These are phyloP conservation scores for Phytophthora pinifolia DNA, from an alignment of 352 stramenopile genomes.

Conservation along the genomic window DNA sequence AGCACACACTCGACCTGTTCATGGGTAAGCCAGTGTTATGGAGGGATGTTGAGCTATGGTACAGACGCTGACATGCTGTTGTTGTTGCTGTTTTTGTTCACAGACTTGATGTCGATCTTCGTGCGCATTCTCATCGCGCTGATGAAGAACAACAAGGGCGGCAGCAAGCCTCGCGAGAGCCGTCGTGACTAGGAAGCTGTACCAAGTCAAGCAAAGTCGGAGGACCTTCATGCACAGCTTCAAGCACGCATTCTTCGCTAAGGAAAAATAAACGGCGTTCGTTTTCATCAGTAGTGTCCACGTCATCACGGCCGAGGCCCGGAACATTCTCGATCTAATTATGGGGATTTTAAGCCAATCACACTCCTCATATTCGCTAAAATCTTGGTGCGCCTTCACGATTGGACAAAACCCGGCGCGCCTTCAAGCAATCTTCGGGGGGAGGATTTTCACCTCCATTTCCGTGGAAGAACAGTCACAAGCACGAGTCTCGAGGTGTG, in stretches of 20 bases:
- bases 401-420: slow-evolving; percentile 18
- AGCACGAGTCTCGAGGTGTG: slow-evolving; percentile 18
- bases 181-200: slow-evolving; percentile 28
- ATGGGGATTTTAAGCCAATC: background rate
- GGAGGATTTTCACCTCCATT: slow-evolving; percentile 21
- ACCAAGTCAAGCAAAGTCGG: background rate
- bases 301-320: slow-evolving; percentile 12
- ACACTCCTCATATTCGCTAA: too few species aligned
- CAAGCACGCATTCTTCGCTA: slow-evolving; percentile 20
- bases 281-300: slow-evolving; percentile 6
- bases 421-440: slow-evolving; percentile 2
- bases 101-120: slow-evolving; percentile 89
- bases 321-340: slow-evolving; percentile 23
- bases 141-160: slow-evolving; percentile 56
- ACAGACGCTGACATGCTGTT: background rate
- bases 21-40: slow-evolving; percentile 44
- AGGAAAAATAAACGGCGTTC: slow-evolving; percentile 3
- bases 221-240: slow-evolving; percentile 15
- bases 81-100: background rate
- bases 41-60: background rate
- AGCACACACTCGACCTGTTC: slow-evolving; percentile 86
- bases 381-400: too few species aligned
- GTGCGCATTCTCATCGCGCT: slow-evolving; percentile 86
- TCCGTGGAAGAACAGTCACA: slow-evolving; percentile 29
- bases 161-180: slow-evolving; percentile 43